Conservation (phyloP, 2,329 filamentous ascomycete genomes). For the Epichloe bromicola region DNA sequence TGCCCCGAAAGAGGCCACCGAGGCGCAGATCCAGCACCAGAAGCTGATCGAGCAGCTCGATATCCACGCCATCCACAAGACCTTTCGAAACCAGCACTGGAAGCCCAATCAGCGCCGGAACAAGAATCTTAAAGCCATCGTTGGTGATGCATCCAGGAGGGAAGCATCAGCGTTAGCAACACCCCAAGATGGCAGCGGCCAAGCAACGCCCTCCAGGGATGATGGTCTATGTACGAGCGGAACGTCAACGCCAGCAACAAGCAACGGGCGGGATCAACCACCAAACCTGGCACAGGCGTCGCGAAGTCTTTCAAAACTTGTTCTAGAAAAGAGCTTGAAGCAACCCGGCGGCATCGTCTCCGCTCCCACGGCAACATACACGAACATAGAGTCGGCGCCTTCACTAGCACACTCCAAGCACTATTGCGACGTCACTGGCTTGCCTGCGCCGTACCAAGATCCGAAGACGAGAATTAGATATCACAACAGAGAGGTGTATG, state of each 20-base stretch:
- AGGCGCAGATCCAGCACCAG: conserved; percentile 69
- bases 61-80: conserved; percentile 73
- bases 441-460: conserved; percentile 84
- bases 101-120: conserved; percentile 89
- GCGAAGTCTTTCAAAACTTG: conserved; percentile 72
- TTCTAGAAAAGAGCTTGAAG: conserved; percentile 68
- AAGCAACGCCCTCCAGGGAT: conserved; percentile 48
- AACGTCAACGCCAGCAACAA: conserved; percentile 40
- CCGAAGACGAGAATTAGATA: conserved; percentile 91
- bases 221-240: conserved; percentile 44
- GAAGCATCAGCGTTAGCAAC: conserved; percentile 81
- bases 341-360: conserved; percentile 14
- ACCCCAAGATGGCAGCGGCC: conserved; percentile 61
- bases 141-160: conserved; percentile 79
- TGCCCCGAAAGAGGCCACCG: conserved; percentile 39
- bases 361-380: conserved; percentile 74
- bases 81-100: conserved; percentile 84
- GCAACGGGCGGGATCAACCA: conserved; percentile 28
- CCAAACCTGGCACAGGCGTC: conserved; percentile 82
- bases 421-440: conserved; percentile 92
- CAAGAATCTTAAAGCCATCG: conserved; percentile 96
- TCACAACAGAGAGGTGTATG: conserved; percentile 86
- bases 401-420: conserved; percentile 72
- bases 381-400: conserved; percentile 90
- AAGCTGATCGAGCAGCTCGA: conserved; percentile 83